Conservation (phyloP, 2,329 filamentous ascomycete genomes). For the Aspergillus clavatus region DNA sequence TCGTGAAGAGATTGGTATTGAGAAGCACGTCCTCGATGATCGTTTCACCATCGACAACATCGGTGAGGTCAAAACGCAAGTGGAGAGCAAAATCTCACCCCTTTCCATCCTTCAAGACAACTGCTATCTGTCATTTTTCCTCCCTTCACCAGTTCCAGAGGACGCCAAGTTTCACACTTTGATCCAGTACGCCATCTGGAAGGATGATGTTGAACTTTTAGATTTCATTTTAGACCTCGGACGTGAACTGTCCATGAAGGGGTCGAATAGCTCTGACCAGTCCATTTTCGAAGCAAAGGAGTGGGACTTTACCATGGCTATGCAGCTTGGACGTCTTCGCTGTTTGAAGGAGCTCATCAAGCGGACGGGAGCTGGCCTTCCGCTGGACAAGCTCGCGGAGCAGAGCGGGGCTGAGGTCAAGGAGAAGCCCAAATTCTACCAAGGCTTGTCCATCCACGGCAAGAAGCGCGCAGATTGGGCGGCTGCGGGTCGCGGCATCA, state of each 20-base stretch:
- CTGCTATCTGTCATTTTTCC: constrained; percentile 29
- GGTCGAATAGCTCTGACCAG: constrained; percentile 6
- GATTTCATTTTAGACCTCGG: constrained; percentile 55
- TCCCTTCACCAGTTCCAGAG: constrained; percentile 4
- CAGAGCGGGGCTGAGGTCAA: constrained; percentile 59
- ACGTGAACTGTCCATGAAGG: constrained; percentile 13
- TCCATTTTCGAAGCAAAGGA: constrained; percentile 13
- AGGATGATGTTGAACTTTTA: constrained; percentile 53
- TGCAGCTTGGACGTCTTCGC: constrained; percentile 35
- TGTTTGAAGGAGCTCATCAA: constrained; percentile 57
- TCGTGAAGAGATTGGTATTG: constrained; percentile 25
- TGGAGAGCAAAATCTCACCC: constrained; percentile 60
- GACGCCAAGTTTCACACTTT: constrained; percentile 12
- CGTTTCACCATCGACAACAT: constrained; percentile 72
- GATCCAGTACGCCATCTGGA: constrained; percentile 46
- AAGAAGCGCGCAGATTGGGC: constrained; percentile 74
- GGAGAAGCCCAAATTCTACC: constrained; percentile 67
- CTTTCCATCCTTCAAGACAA: constrained; percentile 46
- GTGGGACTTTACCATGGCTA: constrained; percentile 37
- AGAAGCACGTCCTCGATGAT: constrained; percentile 56
- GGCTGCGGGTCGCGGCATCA: constrained; percentile 48
- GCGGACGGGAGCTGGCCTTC: constrained; percentile 62
- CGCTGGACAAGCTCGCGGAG: constrained; percentile 62
- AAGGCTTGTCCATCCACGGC: constrained; percentile 70
- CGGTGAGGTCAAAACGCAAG: constrained; percentile 62